phyloP scores from a whole-genome alignment of 2,329 filamentous ascomycete species.

The Penicillium polonicum region DNA sequence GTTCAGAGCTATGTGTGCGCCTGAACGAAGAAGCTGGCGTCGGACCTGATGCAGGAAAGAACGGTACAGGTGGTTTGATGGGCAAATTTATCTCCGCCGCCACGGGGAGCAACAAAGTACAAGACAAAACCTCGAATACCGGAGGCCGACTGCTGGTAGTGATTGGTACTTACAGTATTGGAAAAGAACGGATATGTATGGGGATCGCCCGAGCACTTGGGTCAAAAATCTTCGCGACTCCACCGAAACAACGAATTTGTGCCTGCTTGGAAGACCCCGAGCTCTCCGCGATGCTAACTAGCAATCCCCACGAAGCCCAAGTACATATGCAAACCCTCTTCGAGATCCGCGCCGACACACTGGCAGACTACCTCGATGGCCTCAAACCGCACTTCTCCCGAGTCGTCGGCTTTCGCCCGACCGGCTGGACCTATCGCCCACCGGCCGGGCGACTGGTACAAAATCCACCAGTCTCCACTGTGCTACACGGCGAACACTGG shows the following conservation, averaged over 20 bases:
- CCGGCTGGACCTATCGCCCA: slow-evolving; percentile 89
- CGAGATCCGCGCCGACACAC: slow-evolving; percentile 85
- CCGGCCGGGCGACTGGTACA: slow-evolving; percentile 62
- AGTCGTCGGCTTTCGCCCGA: slow-evolving; percentile 86
- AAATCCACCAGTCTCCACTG: slow-evolving; percentile 62
- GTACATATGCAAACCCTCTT: slow-evolving; percentile 97
- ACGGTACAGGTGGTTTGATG: slow-evolving; percentile 59
- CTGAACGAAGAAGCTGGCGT: slow-evolving; percentile 66
- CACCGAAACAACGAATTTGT: slow-evolving; percentile 81
- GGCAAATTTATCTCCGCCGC: slow-evolving; percentile 59
- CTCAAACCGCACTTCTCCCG: slow-evolving; percentile 80
- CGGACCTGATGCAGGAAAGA: slow-evolving; percentile 55
- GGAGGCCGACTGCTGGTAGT: slow-evolving; percentile 78
- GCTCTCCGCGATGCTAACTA: slow-evolving; percentile 72
- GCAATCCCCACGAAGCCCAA: slow-evolving; percentile 78
- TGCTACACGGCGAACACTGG: slow-evolving; percentile 71
- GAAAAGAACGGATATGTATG: slow-evolving; percentile 93
- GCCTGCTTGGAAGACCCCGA: slow-evolving; percentile 82
- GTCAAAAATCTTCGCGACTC: slow-evolving; percentile 84
- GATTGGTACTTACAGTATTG: slow-evolving; percentile 96
- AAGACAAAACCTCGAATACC: slow-evolving; percentile 32
- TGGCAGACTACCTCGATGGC: slow-evolving; percentile 81
- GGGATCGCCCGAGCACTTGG: slow-evolving; percentile 83
- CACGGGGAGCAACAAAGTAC: slow-evolving; percentile 31
- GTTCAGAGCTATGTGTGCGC: slow-evolving; percentile 80